phyloP scores from a whole-genome alignment of 1,139 yeast species.

The Chernovozyma aurita region DNA sequence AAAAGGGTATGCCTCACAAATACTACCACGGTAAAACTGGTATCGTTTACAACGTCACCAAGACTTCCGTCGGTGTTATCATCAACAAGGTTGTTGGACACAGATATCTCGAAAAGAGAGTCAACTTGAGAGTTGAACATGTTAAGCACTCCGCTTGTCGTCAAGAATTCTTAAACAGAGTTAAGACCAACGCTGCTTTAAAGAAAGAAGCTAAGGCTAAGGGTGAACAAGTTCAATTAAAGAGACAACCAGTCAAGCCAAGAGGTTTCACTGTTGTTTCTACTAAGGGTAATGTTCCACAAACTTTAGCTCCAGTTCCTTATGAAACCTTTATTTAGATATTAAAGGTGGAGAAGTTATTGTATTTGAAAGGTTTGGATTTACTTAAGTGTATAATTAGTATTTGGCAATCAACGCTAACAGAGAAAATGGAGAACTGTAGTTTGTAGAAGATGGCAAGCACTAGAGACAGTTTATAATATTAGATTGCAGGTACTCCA shows the following conservation, averaged over 20 bases:
- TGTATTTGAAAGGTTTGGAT: too few relatives aligned
- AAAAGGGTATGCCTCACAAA: conserved; percentile 99
- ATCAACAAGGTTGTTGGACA: conserved; percentile 97
- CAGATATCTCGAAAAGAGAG: conserved; percentile 99
- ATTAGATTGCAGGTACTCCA: too few relatives aligned
- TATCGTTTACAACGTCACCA: conserved; percentile 97
- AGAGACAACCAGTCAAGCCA: conserved; percentile 99
- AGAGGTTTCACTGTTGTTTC: conserved; percentile 85
- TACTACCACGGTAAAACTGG: conserved; percentile 99
- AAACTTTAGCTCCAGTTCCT: conserved; percentile 98
- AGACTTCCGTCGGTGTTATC: conserved; percentile 96
- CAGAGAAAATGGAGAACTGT: too few relatives aligned
- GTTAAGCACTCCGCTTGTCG: conserved; percentile 99
- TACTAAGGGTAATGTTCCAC: conserved; percentile 78
- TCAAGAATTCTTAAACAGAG: conserved; percentile 98
- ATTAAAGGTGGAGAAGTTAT: too few relatives aligned
- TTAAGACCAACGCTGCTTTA: conserved; percentile 91
- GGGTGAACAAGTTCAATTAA: conserved; percentile 87
- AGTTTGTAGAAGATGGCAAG: too few relatives aligned
- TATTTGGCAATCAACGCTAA: too few relatives aligned
- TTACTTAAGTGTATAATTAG: too few relatives aligned
- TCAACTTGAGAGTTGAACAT: conserved; percentile 98
- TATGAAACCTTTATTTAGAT: conserved; percentile 97
- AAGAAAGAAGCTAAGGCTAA: conserved; percentile 92
- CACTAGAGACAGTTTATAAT: too few relatives aligned